phyloP scores from a whole-genome alignment of 164 flowering plant species.

The Euptelea pleiosperma region DNA sequence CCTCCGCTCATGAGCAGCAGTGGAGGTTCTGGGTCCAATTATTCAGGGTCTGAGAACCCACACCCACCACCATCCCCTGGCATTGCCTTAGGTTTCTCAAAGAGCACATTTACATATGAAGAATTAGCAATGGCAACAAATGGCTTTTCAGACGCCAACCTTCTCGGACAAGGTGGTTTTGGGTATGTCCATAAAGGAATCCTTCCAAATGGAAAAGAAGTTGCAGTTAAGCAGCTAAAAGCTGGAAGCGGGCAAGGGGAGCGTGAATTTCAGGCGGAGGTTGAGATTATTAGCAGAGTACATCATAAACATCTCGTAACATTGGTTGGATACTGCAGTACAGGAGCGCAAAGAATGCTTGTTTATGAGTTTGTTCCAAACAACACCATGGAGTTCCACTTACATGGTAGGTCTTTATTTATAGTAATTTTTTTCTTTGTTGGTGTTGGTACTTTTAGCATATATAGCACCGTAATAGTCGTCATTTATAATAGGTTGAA shows the following conservation, averaged over 20 bases:
- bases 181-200: conserved; percentile 92
- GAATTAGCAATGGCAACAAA: conserved; percentile 87
- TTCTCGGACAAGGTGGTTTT: conserved; percentile 97
- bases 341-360: conserved; percentile 77
- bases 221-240: conserved; percentile 86
- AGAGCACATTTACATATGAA: conserved; percentile 80
- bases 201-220: conserved; percentile 89
- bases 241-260: conserved; percentile 96
- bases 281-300: conserved; percentile 91
- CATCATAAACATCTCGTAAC: conserved; percentile 96
- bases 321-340: conserved; percentile 84
- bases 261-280: conserved; percentile 96
- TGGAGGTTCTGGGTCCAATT: conserved; percentile 68
- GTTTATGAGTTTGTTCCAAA: conserved; percentile 97
- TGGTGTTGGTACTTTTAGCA: no score
- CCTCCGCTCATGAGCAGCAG: conserved; percentile 56
- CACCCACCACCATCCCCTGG: conserved; percentile 78
- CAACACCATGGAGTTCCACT: conserved; percentile 86
- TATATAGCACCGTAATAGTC: no score
- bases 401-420: conserved; percentile 56
- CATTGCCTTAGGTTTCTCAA: conserved; percentile 54
- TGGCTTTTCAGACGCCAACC: conserved; percentile 84
- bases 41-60: conserved; percentile 50
- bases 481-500: no score
- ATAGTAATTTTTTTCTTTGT: background rate